phyloP scores from a whole-genome alignment of 805 yeast species.

The Komagataella pseudopastoris region DNA sequence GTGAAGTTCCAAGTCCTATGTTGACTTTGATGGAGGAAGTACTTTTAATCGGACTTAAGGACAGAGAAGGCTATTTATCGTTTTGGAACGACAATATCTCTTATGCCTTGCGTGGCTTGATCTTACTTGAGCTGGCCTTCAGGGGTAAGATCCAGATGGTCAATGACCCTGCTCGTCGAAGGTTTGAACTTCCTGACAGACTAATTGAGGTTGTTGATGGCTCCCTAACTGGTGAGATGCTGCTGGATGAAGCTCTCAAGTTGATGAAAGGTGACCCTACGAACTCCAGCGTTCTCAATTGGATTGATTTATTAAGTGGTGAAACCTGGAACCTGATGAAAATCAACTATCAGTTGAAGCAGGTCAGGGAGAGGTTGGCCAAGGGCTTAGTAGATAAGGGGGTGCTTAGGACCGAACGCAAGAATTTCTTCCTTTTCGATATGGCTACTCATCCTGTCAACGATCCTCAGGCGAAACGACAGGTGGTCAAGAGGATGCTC shows the following conservation, averaged over 20 bases:
- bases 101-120: conserved; percentile 91
- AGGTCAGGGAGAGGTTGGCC: conserved; percentile 91
- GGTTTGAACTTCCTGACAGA: conserved; percentile 81
- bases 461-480: conserved; percentile 75
- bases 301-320: conserved; percentile 90
- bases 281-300: conserved; percentile 62
- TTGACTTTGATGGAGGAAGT: conserved; percentile 96
- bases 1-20: conserved; percentile 39
- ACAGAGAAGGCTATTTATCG: conserved; percentile 89
- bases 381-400: conserved; percentile 98
- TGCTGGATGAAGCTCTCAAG: conserved; percentile 85
- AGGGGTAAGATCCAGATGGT: conserved; percentile 81
- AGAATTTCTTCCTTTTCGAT: conserved; percentile 86
- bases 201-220: conserved; percentile 78
- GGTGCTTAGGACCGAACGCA: conserved; percentile 86
- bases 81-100: conserved; percentile 98
- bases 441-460: conserved; percentile 98
- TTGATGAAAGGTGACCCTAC: conserved; percentile 80
- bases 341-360: conserved; percentile 89
- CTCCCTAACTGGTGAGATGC: conserved; percentile 85
- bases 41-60: conserved; percentile 81
- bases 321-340: conserved; percentile 97
- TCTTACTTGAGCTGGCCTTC: conserved; percentile 81
- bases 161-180: conserved; percentile 82
- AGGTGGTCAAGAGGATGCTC: conserved; percentile 60